Conservation (phyloP, 495 filamentous ascomycete species). For the Aspergillus sclerotiicarbonarius region DNA sequence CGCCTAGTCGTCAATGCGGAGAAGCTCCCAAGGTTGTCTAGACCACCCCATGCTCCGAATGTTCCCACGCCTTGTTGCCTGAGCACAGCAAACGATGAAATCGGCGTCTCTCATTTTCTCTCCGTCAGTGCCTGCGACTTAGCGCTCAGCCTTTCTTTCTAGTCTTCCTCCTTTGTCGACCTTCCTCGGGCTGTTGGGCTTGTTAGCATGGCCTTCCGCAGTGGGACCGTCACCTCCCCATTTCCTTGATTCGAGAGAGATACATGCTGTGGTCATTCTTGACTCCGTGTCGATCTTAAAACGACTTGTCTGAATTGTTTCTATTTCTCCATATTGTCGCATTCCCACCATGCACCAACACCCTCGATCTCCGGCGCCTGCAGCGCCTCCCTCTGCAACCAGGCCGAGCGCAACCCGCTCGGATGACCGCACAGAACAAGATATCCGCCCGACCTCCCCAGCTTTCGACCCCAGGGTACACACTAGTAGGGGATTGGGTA, state of each 20-base stretch:
- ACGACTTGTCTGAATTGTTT: conserved; percentile 18
- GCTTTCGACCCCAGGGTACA: conserved; percentile 36
- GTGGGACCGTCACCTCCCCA: conserved; percentile 26
- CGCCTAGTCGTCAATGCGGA: conserved; percentile 40
- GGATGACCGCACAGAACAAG: conserved; percentile 68
- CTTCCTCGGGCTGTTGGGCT: conserved; percentile 11
- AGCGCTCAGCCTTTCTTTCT: conserved; percentile 10
- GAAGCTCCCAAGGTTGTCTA: conserved; percentile 41
- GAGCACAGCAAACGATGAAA: conserved; percentile 28
- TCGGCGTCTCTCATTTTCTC: conserved; percentile 15
- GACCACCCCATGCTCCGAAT: conserved; percentile 29
- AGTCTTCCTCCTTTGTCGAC: not conserved
- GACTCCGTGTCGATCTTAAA: conserved; percentile 8
- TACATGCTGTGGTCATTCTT: conserved; percentile 27
- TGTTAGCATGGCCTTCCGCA: conserved; percentile 44
- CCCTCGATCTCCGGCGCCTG: conserved; percentile 64
- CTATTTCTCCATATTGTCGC: conserved; percentile 3
- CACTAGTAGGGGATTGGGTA: conserved; percentile 37
- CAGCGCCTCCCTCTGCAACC: conserved; percentile 64
- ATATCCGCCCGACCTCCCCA: conserved; percentile 34
- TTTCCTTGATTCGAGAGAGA: conserved; percentile 34
- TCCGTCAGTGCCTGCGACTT: conserved; percentile 22
- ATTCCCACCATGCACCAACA: conserved; percentile 71
- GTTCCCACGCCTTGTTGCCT: conserved; percentile 28
- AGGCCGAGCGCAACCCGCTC: conserved; percentile 66